Conservation (phyloP, 345 rosid species). For the Eucalyptus pumila region DNA sequence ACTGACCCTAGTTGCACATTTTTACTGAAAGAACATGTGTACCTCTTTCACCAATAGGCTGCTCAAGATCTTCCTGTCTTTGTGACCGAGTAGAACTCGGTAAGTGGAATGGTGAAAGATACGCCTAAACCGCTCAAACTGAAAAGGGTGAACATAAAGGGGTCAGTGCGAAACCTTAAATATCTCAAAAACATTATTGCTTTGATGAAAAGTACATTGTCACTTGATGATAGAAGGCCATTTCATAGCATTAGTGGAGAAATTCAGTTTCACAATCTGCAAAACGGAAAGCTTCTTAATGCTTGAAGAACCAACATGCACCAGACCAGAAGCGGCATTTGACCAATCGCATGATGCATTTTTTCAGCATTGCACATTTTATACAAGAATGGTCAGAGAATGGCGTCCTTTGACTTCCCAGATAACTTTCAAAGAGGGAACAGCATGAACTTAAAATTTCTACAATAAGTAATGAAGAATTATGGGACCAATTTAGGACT, state of each 20-base stretch:
- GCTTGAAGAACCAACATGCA: neutral
- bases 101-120: slow-evolving; percentile 90
- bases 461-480: neutral
- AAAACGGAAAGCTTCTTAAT: neutral
- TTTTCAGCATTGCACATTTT: neutral
- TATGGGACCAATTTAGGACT: neutral
- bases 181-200: neutral
- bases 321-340: neutral
- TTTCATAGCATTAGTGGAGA: neutral
- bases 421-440: neutral
- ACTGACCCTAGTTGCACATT: neutral
- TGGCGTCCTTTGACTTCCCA: neutral
- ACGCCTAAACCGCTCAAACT: slow-evolving; percentile 93
- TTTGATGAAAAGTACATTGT: neutral
- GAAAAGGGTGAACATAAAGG: neutral
- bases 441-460: neutral
- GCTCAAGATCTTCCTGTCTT: slow-evolving; percentile 68
- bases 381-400: neutral
- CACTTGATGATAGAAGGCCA: neutral
- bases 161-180: neutral
- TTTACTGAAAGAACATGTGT: neutral
- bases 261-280: neutral
- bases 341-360: neutral
- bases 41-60: slow-evolving; percentile 84
- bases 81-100: slow-evolving; percentile 84